A percentile compares a stretch with the other conserved stretches of the same genome.
These are phyloP conservation scores for Calophaca sinica DNA, from an alignment of 306 rosid species.

Conservation along the genomic window DNA sequence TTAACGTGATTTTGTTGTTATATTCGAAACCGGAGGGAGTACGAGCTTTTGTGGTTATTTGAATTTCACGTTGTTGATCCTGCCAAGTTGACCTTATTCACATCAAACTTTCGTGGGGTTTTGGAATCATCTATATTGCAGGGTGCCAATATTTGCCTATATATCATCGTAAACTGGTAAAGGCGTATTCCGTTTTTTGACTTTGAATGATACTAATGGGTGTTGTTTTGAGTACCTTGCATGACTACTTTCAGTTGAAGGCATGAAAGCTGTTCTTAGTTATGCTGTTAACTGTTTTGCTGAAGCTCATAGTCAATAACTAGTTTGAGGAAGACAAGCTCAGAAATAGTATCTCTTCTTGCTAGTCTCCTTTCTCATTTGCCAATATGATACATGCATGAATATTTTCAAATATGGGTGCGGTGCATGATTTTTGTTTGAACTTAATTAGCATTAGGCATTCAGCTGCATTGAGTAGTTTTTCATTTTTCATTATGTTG, in stretches of 20 bases:
- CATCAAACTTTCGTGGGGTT: slow-evolving; percentile 53
- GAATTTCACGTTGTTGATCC: slow-evolving; percentile 42
- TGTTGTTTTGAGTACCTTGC: slow-evolving; percentile 18
- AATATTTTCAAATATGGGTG: slow-evolving; percentile 8
- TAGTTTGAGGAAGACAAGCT: neutral
- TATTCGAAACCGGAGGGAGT: neutral
- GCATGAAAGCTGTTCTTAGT: slow-evolving; percentile 34
- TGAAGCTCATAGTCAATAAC: no score
- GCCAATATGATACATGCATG: neutral
- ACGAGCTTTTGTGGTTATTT: slow-evolving; percentile 51
- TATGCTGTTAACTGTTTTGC: no score
- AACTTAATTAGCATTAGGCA: slow-evolving; percentile 26
- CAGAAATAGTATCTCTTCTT: slow-evolving; percentile 11
- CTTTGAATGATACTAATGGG: slow-evolving; percentile 27
- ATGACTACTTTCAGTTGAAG: slow-evolving; percentile 18
- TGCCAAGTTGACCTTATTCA: slow-evolving; percentile 40
- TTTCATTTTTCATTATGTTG: neutral
- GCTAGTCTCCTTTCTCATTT: slow-evolving; percentile 15
- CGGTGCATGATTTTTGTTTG: slow-evolving; percentile 13
- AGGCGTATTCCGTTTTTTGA: slow-evolving; percentile 36
- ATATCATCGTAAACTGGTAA: slow-evolving; percentile 46
- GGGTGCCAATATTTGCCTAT: slow-evolving; percentile 50
- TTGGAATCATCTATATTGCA: slow-evolving; percentile 61
- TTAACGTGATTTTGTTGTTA: no score
- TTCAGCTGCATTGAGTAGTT: slow-evolving; percentile 11